Percentiles rank a stretch among this genome's conserved stretches.
Conservation (phyloP, 2,329 filamentous ascomycete species). For the Lasiodiplodia theobromae region DNA sequence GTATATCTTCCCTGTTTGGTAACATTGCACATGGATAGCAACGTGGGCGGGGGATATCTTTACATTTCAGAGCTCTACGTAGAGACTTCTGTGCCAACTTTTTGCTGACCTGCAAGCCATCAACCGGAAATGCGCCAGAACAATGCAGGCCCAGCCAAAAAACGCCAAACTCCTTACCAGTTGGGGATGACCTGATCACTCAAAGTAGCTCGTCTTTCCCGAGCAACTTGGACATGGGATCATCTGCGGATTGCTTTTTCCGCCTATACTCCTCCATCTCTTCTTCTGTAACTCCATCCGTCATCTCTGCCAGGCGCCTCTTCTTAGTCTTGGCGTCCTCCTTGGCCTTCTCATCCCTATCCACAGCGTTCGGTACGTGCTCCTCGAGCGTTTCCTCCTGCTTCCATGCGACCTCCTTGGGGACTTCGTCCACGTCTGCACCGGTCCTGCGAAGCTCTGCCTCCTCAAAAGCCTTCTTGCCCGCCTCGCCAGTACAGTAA, state of each 20-base stretch:
- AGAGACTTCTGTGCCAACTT: neutral
- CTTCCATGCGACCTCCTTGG: constrained; percentile 51
- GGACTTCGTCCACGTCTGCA: constrained; percentile 50
- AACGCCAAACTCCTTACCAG: constrained; percentile 5
- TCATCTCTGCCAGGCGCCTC: constrained; percentile 79
- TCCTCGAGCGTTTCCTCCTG: constrained; percentile 50
- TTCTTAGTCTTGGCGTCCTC: constrained; percentile 62
- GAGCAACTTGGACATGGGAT: constrained; percentile 86
- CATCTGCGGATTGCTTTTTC: constrained; percentile 75
- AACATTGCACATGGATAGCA: neutral
- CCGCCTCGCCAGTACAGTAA: constrained; percentile 93
- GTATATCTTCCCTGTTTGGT: neutral
- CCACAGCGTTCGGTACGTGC: constrained; percentile 53
- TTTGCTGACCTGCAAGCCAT: constrained; percentile 4
- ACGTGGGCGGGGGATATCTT: constrained; percentile 14
- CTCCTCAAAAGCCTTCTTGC: constrained; percentile 80
- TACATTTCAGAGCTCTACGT: constrained; percentile 6
- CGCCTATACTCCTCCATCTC: constrained; percentile 86
- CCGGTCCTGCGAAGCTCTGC: constrained; percentile 68
- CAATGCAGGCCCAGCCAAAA: neutral
- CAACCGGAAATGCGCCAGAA: neutral
- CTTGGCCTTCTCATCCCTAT: constrained; percentile 52
- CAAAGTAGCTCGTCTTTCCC: constrained; percentile 72
- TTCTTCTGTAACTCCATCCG: constrained; percentile 77
- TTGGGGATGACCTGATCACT: neutral